phyloP scores from a whole-genome alignment of 768 basidiomycete species.

The Galerina marginata region DNA sequence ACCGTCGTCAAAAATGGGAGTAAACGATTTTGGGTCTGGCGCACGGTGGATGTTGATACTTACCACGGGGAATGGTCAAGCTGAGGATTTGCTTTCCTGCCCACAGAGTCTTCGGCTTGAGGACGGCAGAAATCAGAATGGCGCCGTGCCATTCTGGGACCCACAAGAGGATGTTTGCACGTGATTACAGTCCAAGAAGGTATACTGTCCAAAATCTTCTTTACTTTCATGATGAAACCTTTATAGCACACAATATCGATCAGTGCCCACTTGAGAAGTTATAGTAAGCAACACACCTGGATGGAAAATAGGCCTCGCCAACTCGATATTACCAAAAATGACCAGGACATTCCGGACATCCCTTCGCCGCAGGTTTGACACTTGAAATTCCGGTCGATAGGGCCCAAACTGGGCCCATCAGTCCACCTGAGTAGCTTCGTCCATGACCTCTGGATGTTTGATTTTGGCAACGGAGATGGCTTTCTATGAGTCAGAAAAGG shows the following conservation, averaged over 20 bases:
- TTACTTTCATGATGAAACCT: slow-evolving; percentile 98
- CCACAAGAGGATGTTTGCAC: slow-evolving; percentile 98
- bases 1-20: slow-evolving; percentile 90
- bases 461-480: slow-evolving; percentile 98
- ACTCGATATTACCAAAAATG: slow-evolving; percentile 98
- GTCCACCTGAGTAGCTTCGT: slow-evolving; percentile 91
- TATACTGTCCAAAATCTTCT: slow-evolving; percentile 95
- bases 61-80: slow-evolving; percentile 88
- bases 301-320: slow-evolving; percentile 96
- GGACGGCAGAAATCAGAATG: slow-evolving; percentile 89
- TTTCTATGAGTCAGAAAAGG: slow-evolving; percentile 66
- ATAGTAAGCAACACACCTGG: slow-evolving; percentile 64
- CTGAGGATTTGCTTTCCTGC: slow-evolving; percentile 96
- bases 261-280: slow-evolving; percentile 1
- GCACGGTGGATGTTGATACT: slow-evolving; percentile 85
- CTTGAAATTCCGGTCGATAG: slow-evolving; percentile 96
- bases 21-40: slow-evolving; percentile 77
- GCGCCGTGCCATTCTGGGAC: slow-evolving; percentile 96
- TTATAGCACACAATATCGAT: slow-evolving; percentile 2
- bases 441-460: slow-evolving; percentile 98
- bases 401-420: slow-evolving; percentile 99
- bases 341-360: slow-evolving; percentile 99
- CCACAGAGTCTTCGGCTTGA: slow-evolving; percentile 99
- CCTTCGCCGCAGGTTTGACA: too few species aligned
- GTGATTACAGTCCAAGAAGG: slow-evolving; percentile 93